phyloP scores from a whole-genome alignment of 2,329 filamentous ascomycete species.

The Akanthomyces uredinophilus region DNA sequence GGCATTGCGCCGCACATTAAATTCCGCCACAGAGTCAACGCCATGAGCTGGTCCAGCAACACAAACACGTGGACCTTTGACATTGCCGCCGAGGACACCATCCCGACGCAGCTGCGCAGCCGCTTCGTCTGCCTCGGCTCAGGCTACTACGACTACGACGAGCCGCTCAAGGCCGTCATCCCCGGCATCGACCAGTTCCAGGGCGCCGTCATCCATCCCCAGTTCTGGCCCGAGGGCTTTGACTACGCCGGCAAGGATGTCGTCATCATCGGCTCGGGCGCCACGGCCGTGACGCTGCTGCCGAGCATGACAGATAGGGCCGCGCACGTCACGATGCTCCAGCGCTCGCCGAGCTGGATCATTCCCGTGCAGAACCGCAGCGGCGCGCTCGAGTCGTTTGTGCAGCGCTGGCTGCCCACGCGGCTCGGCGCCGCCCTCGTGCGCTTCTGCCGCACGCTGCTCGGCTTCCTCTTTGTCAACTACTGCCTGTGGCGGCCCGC shows the following conservation, averaged over 20 bases:
- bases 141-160: conserved; percentile 63
- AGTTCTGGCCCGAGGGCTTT: conserved; percentile 66
- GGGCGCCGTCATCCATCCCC: conserved; percentile 56
- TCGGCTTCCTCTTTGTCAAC: conserved; percentile 31
- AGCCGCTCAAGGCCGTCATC: conserved; percentile 48
- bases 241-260: conserved; percentile 61
- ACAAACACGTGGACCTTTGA: not conserved
- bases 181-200: conserved; percentile 33
- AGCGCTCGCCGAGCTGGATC: conserved; percentile 61
- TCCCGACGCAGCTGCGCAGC: conserved; percentile 32
- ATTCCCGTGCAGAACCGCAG: conserved; percentile 33
- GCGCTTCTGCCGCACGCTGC: conserved; percentile 46
- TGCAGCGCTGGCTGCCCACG: conserved; percentile 36
- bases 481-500: conserved; percentile 1
- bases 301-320: conserved; percentile 56
- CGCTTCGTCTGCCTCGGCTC: conserved; percentile 50
- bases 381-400: conserved; percentile 23
- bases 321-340: conserved; percentile 61
- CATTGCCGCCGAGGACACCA: conserved; percentile 17
- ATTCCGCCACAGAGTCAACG: conserved; percentile 48
- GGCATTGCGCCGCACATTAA: conserved; percentile 49
- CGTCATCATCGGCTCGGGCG: conserved; percentile 62
- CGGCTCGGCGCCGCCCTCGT: conserved; percentile 40
- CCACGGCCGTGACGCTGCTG: conserved; percentile 62
- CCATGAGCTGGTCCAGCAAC: conserved; percentile 17